Conservation (phyloP, 306 rosid species). For the Parietaria judaica region DNA sequence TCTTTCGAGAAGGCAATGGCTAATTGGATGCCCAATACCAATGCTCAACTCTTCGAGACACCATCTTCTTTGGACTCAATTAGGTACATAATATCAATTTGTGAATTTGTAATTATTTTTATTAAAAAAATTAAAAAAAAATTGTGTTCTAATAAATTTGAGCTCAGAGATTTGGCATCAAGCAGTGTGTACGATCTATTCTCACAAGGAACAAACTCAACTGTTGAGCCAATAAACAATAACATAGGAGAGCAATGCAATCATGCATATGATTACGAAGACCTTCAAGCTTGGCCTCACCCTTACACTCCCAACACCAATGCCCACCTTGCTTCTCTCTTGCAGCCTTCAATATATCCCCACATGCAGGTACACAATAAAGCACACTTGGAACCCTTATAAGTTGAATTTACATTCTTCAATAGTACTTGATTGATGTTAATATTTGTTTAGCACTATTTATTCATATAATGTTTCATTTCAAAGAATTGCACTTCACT, state of each 20-base stretch:
- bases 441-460: no score
- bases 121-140: no score
- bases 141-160: no score
- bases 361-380: slow-evolving; percentile 24
- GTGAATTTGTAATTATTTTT: no score
- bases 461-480: no score
- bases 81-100: slow-evolving; percentile 24
- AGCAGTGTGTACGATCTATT: slow-evolving; percentile 43
- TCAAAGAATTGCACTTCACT: no score
- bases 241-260: slow-evolving; percentile 35
- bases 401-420: no score
- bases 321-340: background rate
- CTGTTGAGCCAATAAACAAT: slow-evolving; percentile 22
- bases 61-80: slow-evolving; percentile 48
- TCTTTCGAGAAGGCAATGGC: slow-evolving; percentile 41
- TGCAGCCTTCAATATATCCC: slow-evolving; percentile 14
- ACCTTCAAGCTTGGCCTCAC: slow-evolving; percentile 40
- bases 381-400: no score
- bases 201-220: slow-evolving; percentile 54
- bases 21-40: slow-evolving; percentile 52
- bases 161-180: slow-evolving; percentile 42
- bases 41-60: slow-evolving; percentile 39
- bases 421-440: no score
- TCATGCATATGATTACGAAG: background rate
- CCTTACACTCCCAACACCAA: slow-evolving; percentile 2